Conservation (phyloP, 352 stramenopile genomes). For the Globisporangium viniferum region DNA sequence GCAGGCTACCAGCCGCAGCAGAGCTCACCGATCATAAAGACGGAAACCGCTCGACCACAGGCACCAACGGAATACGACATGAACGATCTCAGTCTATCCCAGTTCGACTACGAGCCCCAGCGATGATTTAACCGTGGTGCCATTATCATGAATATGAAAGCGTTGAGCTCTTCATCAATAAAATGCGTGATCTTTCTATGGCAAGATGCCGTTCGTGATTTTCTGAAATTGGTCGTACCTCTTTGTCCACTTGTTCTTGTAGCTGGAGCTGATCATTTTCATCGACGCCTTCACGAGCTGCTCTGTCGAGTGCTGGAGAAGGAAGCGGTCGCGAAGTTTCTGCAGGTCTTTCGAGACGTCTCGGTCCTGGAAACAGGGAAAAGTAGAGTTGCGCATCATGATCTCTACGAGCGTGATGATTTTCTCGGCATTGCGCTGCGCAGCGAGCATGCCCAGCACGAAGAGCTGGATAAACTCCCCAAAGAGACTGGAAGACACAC, state of each 20-base stretch:
- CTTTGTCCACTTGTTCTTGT: conserved; percentile 91
- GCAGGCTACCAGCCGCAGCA: conserved; percentile 15
- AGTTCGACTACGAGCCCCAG: conserved; percentile 79
- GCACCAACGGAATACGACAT: conserved; percentile 48
- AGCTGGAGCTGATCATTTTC: conserved; percentile 90
- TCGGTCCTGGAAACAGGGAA: conserved; percentile 76
- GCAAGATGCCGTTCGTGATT: conserved; percentile 86
- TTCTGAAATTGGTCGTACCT: conserved; percentile 95
- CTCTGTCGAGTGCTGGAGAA: conserved; percentile 51
- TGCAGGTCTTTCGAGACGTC: conserved; percentile 87
- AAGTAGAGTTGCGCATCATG: conserved; percentile 82
- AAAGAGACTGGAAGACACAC: conserved; percentile 48
- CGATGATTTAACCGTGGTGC: not conserved
- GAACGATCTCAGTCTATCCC: conserved; percentile 78
- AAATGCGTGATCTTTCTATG: conserved; percentile 23
- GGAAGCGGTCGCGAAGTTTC: conserved; percentile 65
- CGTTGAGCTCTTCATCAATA: not conserved
- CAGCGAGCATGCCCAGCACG: conserved; percentile 44
- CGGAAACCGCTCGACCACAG: conserved; percentile 10
- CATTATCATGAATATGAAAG: not conserved
- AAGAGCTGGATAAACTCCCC: conserved; percentile 74
- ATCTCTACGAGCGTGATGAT: conserved; percentile 73
- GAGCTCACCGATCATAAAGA: conserved; percentile 22
- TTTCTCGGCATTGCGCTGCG: conserved; percentile 56
- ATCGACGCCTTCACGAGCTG: conserved; percentile 70